Percentiles rank a stretch among this genome's conserved stretches.
Conservation (phyloP, 768 basidiomycete species). For the Suillus tomentosus region DNA sequence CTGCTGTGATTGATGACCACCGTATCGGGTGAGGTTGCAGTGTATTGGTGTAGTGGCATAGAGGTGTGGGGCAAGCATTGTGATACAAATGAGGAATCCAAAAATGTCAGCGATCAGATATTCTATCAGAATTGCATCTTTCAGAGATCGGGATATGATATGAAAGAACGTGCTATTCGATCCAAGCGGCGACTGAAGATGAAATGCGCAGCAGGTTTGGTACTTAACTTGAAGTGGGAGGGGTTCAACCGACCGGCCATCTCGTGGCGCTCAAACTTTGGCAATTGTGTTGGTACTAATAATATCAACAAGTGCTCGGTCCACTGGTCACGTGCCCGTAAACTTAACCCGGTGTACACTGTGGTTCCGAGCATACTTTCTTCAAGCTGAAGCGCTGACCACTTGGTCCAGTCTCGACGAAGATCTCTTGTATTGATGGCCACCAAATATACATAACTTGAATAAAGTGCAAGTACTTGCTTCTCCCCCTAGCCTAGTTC, state of each 20-base stretch:
- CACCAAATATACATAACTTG: background rate
- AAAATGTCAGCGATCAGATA: background rate
- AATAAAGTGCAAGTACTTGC: background rate
- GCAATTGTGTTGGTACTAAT: background rate
- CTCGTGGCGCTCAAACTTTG: background rate
- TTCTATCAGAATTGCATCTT: background rate
- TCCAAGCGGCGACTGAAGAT: constrained; percentile 33
- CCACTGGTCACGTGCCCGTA: background rate
- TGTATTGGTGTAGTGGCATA: background rate
- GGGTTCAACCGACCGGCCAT: background rate
- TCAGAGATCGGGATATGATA: too few relatives aligned
- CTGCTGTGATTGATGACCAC: constrained; percentile 6
- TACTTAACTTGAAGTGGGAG: background rate
- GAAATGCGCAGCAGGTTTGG: constrained; percentile 27
- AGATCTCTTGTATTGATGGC: background rate
- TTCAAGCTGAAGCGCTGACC: background rate
- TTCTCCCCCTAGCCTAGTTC: background rate
- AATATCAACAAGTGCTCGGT: too few relatives aligned
- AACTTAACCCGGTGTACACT: background rate
- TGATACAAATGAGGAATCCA: background rate
- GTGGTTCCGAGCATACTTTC: too few relatives aligned
- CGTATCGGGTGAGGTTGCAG: background rate
- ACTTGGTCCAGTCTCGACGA: background rate
- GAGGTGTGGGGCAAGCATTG: background rate
- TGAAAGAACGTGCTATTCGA: constrained; percentile 14